Conservation (phyloP, 805 yeast genomes). For the Osmozyma mogii region DNA sequence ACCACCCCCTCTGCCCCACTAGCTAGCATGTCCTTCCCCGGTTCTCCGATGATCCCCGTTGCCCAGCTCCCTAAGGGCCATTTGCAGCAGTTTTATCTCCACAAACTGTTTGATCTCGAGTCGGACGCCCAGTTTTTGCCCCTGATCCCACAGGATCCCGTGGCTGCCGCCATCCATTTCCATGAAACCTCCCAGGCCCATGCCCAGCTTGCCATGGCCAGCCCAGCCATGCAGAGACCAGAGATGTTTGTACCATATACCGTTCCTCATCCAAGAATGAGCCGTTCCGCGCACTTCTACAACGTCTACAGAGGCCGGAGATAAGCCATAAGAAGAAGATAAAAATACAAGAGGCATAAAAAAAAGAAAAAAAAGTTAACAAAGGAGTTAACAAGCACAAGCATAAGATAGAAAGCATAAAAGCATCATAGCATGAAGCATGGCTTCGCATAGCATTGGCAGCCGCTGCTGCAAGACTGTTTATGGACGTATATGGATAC, state of each 20-base stretch:
- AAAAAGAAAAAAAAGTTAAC: no score
- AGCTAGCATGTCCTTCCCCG: conserved; percentile 5
- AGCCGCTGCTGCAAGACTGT: no score
- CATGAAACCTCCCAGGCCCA: conserved; percentile 7
- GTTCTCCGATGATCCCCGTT: conserved; percentile 2
- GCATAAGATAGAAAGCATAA: no score
- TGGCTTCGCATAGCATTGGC: no score
- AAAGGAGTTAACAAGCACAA: no score
- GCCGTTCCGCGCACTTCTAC: neutral
- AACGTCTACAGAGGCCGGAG: neutral
- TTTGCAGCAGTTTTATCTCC: conserved; percentile 38
- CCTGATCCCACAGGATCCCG: conserved; percentile 15
- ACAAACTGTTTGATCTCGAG: conserved; percentile 62
- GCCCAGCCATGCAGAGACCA: conserved; percentile 5
- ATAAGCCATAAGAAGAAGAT: neutral
- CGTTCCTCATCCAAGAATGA: neutral
- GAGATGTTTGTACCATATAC: no score
- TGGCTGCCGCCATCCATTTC: conserved; percentile 10
- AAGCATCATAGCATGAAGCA: no score
- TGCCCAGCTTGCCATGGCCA: conserved; percentile 1
- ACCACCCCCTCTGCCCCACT: conserved; percentile 1
- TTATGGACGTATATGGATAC: no score
- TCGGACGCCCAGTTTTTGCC: conserved; percentile 60
- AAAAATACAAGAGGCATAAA: no score
- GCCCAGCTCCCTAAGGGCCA: conserved; percentile 7